Conservation (phyloP, 306 rosid species). For the Fagus crenata region DNA sequence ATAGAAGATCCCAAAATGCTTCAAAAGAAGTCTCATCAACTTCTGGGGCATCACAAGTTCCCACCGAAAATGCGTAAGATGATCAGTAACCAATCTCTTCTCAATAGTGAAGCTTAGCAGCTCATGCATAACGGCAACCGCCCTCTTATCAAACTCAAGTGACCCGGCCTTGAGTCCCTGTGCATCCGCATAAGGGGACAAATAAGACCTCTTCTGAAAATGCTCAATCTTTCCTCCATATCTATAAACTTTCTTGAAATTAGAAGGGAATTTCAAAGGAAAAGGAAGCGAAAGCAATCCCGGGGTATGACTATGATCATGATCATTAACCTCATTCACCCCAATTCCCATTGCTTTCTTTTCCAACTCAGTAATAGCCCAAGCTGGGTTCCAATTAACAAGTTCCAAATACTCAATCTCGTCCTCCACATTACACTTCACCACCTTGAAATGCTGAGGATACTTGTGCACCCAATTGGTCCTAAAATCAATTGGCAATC, state of each 20-base stretch:
- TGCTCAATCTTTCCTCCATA: slow-evolving; percentile 59
- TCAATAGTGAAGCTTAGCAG: slow-evolving; percentile 75
- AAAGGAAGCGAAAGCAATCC: slow-evolving; percentile 51
- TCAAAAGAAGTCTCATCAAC: slow-evolving; percentile 83
- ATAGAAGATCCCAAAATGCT: slow-evolving; percentile 80
- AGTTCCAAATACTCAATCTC: slow-evolving; percentile 74
- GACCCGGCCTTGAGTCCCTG: slow-evolving; percentile 63
- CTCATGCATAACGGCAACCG: slow-evolving; percentile 86
- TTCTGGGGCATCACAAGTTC: slow-evolving; percentile 92
- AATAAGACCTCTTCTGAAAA: slow-evolving; percentile 69
- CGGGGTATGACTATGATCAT: slow-evolving; percentile 33
- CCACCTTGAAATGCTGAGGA: slow-evolving; percentile 57
- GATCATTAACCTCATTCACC: slow-evolving; percentile 5
- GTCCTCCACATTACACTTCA: slow-evolving; percentile 36
- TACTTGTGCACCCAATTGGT: slow-evolving; percentile 61
- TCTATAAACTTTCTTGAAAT: slow-evolving; percentile 52
- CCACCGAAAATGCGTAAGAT: slow-evolving; percentile 79
- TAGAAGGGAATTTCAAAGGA: slow-evolving; percentile 73
- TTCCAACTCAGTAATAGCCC: slow-evolving; percentile 87
- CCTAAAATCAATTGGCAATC: slow-evolving; percentile 50
- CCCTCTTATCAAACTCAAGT: slow-evolving; percentile 82
- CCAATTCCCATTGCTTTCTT: slow-evolving; percentile 46
- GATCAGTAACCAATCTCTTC: slow-evolving; percentile 88
- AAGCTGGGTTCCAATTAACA: slow-evolving; percentile 69
- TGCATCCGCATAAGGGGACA: slow-evolving; percentile 90